Conservation (phyloP, 768 basidiomycete genomes). For the Dioszegia crocea region DNA sequence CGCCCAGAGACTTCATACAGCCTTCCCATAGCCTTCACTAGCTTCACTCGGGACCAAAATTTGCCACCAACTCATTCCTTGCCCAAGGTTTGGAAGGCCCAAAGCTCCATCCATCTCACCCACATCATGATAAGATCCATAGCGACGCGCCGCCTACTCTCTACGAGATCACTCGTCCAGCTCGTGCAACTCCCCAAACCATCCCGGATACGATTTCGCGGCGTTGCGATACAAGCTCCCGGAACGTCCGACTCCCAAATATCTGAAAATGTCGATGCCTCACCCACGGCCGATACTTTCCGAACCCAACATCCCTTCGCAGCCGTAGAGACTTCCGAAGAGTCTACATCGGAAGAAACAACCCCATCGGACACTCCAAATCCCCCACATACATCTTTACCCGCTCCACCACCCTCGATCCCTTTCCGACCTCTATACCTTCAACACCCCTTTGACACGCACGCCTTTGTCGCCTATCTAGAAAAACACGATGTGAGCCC, state of each 20-base stretch:
- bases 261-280: not conserved
- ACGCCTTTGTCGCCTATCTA: slow-evolving; percentile 50
- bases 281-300: not conserved
- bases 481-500: slow-evolving; percentile 42
- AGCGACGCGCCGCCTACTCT: no score
- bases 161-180: not conserved
- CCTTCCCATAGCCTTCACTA: no score
- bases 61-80: not conserved
- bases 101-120: no score
- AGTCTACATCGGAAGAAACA: not conserved
- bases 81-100: not conserved
- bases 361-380: not conserved
- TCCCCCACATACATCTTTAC: not conserved
- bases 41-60: no score
- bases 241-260: not conserved
- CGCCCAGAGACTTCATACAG: no score
- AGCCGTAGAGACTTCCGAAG: not conserved
- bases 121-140: no score
- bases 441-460: slow-evolving; percentile 52
- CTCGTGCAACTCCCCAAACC: not conserved
- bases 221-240: not conserved
- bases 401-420: not conserved
- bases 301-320: slow-evolving; percentile 1
- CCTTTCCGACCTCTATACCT: slow-evolving; percentile 9
- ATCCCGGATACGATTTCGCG: not conserved